Conservation (phyloP, 306 rosid species). For the Sechiopsis laciniata region DNA sequence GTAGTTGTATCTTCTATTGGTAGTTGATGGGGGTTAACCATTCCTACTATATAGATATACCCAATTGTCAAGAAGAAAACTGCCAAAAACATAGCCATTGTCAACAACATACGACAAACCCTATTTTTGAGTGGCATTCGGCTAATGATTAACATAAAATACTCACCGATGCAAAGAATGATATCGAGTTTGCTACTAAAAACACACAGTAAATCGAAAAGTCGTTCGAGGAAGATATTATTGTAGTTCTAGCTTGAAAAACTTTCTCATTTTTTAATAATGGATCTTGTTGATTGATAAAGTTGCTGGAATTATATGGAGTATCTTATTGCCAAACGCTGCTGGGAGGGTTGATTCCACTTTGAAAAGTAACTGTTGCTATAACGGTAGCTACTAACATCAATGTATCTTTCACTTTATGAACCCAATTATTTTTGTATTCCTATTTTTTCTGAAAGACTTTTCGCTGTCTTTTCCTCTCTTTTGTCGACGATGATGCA, state of each 20-base stretch:
- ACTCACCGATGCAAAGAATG: neutral
- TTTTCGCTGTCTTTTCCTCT: neutral
- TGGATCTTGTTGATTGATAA: too few relatives aligned
- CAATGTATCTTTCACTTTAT: neutral
- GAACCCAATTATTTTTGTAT: conserved; percentile 4
- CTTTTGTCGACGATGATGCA: neutral
- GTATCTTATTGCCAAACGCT: conserved; percentile 13
- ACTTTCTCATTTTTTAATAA: neutral
- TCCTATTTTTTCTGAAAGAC: neutral
- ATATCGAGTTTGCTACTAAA: neutral
- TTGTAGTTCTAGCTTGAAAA: neutral
- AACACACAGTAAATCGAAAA: too few relatives aligned
- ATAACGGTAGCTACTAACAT: conserved; percentile 13
- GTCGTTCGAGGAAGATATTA: neutral
- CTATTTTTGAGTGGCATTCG: neutral
- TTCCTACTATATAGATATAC: neutral
- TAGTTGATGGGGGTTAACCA: neutral
- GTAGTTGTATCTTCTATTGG: too few relatives aligned
- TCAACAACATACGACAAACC: neutral
- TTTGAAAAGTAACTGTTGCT: conserved; percentile 1
- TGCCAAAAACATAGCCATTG: neutral
- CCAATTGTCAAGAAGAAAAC: neutral
- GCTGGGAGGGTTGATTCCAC: neutral
- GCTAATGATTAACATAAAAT: neutral
- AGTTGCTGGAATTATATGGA: neutral